phyloP scores from a whole-genome alignment of 2,329 filamentous ascomycete genomes.

The Hymenoscyphus scutula region DNA sequence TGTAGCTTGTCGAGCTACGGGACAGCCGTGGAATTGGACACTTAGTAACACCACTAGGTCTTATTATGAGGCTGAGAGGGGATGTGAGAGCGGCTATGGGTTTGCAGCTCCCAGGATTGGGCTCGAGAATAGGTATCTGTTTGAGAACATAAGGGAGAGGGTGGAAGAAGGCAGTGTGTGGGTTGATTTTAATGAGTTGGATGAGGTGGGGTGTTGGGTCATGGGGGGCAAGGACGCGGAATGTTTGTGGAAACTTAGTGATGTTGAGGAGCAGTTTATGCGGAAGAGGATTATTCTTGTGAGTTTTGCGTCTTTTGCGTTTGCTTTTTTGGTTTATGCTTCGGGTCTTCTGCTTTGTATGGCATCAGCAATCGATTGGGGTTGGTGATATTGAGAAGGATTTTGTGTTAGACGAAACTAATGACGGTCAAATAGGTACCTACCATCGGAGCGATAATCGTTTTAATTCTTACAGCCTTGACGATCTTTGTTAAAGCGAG shows the following conservation, averaged over 20 bases:
- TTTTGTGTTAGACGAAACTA: background rate
- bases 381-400: no score
- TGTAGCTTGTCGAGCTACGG: slow-evolving; percentile 54
- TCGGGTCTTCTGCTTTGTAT: no score
- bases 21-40: slow-evolving; percentile 56
- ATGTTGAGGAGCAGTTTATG: slow-evolving; percentile 37
- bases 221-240: slow-evolving; percentile 50
- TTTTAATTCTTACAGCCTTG: slow-evolving; percentile 57
- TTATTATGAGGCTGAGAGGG: slow-evolving; percentile 44
- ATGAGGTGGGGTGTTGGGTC: slow-evolving; percentile 59
- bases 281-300: slow-evolving; percentile 45
- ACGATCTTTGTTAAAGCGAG: slow-evolving; percentile 65
- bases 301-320: slow-evolving; percentile 6
- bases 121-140: slow-evolving; percentile 61
- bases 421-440: slow-evolving; percentile 46
- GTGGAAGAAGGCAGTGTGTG: slow-evolving; percentile 43
- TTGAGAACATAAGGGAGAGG: slow-evolving; percentile 30
- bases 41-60: slow-evolving; percentile 44
- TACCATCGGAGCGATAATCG: slow-evolving; percentile 59
- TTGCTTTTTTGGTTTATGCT: no score
- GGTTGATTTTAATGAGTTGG: slow-evolving; percentile 60
- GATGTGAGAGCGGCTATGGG: slow-evolving; percentile 47
- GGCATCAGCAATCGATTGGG: no score
- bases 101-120: slow-evolving; percentile 60
- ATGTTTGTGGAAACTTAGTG: slow-evolving; percentile 55